phyloP scores from a whole-genome alignment of 2,329 filamentous ascomycete genomes.

The Penicillium brevicompactum region DNA sequence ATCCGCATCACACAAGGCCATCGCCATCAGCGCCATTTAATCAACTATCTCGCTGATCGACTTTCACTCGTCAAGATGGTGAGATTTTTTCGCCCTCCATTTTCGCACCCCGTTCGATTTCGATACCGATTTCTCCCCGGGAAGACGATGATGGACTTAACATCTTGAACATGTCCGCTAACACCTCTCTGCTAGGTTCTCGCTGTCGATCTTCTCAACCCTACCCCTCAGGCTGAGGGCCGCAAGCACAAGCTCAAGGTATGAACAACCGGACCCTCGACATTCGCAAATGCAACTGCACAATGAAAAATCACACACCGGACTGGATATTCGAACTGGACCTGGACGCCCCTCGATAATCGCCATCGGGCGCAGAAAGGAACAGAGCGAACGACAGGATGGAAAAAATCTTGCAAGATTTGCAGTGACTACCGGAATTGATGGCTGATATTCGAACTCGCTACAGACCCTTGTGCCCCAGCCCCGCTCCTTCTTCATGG shows the following conservation, averaged over 20 bases:
- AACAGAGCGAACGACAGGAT: neutral
- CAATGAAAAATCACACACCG: conserved; percentile 5
- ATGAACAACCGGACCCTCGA: conserved; percentile 42
- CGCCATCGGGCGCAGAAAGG: conserved; percentile 5
- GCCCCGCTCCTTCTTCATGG: conserved; percentile 99
- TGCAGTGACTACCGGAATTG: neutral
- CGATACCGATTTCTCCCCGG: neutral
- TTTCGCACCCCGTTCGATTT: conserved; percentile 9
- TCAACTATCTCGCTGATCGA: conserved; percentile 44
- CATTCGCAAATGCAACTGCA: neutral
- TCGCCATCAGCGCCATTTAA: conserved; percentile 45
- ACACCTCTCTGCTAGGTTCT: conserved; percentile 72
- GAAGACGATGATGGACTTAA: neutral
- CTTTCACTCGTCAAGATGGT: conserved; percentile 49
- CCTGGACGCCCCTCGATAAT: conserved; percentile 3
- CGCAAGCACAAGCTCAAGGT: conserved; percentile 99
- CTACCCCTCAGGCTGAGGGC: conserved; percentile 93
- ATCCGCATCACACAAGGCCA: conserved; percentile 41
- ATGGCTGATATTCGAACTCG: conserved; percentile 11
- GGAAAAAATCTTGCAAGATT: neutral
- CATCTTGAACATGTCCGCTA: conserved; percentile 19
- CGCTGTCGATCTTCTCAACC: conserved; percentile 99
- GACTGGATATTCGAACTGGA: conserved; percentile 8
- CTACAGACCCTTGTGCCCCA: conserved; percentile 87
- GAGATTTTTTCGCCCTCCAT: conserved; percentile 26